phyloP scores from a whole-genome alignment of 345 rosid genomes.

The rapeseed (Brassica napus) region DNA sequence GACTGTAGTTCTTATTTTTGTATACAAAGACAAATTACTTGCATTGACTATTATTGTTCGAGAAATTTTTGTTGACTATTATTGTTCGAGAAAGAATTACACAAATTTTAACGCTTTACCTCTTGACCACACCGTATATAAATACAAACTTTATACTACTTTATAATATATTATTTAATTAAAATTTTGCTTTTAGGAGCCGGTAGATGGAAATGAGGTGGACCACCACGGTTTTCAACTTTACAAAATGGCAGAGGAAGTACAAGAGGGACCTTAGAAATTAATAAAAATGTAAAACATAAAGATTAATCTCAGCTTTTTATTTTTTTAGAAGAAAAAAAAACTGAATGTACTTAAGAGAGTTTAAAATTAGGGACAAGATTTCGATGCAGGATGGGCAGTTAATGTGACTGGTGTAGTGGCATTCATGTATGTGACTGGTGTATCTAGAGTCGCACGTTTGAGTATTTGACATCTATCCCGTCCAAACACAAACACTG shows the following conservation, averaged over 20 bases:
- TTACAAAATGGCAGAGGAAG: slow-evolving; percentile 7
- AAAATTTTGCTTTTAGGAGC: not conserved
- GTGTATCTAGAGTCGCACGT: slow-evolving; percentile 23
- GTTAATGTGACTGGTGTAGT: not conserved
- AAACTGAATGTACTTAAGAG: not conserved
- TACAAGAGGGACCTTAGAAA: not conserved
- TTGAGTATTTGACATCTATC: slow-evolving; percentile 32
- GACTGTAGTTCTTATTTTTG: not conserved
- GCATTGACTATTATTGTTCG: not conserved
- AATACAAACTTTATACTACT: not conserved
- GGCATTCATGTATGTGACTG: slow-evolving; percentile 1
- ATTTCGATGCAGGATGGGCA: slow-evolving; percentile 23
- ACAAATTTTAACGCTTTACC: not conserved
- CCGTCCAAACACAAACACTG: slow-evolving; percentile 29
- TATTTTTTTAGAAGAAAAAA: not conserved
- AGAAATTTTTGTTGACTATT: not conserved
- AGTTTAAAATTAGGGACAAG: not conserved
- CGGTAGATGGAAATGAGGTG: slow-evolving; percentile 20
- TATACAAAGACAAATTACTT: too few relatives aligned
- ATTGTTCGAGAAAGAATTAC: not conserved
- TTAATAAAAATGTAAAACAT: not conserved
- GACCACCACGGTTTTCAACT: not conserved
- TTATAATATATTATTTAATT: not conserved
- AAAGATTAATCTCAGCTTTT: not conserved
- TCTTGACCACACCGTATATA: not conserved